Evolutionary conservation across 345 rosid genomes (phyloP), one percentile per base, ranked within the genome.

Genomic region (Citrus unshiu): DNA sequence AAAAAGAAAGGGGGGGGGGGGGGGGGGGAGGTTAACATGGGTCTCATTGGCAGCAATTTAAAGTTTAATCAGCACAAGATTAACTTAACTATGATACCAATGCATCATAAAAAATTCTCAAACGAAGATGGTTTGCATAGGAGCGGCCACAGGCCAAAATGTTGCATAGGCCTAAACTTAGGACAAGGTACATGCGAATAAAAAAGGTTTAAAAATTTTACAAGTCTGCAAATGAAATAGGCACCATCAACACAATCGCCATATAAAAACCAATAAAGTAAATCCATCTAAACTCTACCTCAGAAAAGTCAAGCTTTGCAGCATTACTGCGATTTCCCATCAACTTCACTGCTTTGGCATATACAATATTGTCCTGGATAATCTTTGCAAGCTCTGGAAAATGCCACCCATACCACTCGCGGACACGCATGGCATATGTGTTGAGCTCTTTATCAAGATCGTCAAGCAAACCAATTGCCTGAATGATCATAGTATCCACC

Each of bases 401-500:
- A 89, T 96, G 99, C 98, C 97, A 96, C 39, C 98, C 98, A 22
- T 94, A 94, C 98, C 98, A 91, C 70, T 96, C 98, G 13, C 92
- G 87, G 56, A 92, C 94, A 78, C 97, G 93, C 98, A 93, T 96
- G 1, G 98, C 97, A 68, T 94, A 94, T 2, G 93, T 92, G 80
- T 94, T 94, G 9, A 94, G 97, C 86, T 94, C 98, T 82, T 94
- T 96, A 84, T 96, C 97, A 79, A 96, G 97, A 82, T 96, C 98
- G 65, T 94, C 99, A 74, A 94, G 97, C 68, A 96, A 86, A 19
- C 99, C 97, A 78, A 96, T 93, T 5, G 98, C 98, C 77, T 96
- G 99, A 86, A 96, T 89, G 64, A 96, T 91, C 98, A 94, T 96
- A 2, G 99, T 94, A 85, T 96, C 99, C 32, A 93, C 99, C 98